These are phyloP conservation scores for Globisporangium canariense DNA, from an alignment of 352 stramenopile species.

Conservation along the genomic window DNA sequence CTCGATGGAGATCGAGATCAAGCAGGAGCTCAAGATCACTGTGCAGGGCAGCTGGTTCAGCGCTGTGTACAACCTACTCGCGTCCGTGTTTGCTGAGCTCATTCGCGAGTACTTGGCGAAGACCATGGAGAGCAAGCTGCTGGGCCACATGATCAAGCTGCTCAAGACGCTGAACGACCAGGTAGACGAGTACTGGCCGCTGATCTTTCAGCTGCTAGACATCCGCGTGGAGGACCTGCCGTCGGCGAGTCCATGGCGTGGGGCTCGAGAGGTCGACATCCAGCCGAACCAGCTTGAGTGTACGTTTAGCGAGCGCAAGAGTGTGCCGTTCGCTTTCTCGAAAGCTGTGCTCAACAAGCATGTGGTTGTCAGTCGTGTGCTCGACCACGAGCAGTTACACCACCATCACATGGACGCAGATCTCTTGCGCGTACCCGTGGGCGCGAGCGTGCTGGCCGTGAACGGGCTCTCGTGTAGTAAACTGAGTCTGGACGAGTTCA, in stretches of 20 bases:
- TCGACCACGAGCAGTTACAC: constrained; percentile 28
- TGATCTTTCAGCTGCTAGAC: constrained; percentile 78
- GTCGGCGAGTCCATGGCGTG: constrained; percentile 71
- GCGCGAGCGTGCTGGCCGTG: constrained; percentile 61
- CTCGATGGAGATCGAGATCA: constrained; percentile 83
- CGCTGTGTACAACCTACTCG: constrained; percentile 79
- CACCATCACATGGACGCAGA: constrained; percentile 21
- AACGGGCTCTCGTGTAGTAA: constrained; percentile 76
- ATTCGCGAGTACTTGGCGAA: constrained; percentile 84
- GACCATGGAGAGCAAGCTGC: constrained; percentile 80
- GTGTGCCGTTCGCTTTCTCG: constrained; percentile 62
- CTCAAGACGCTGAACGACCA: constrained; percentile 79
- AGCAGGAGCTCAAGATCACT: constrained; percentile 75
- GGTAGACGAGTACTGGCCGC: constrained; percentile 84
- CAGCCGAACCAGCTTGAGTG: constrained; percentile 68
- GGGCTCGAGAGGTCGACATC: constrained; percentile 69
- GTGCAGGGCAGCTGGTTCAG: constrained; percentile 87
- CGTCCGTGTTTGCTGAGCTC: constrained; percentile 65
- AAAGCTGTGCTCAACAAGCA: constrained; percentile 73
- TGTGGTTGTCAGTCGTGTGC: constrained; percentile 52
- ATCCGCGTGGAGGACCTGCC: constrained; percentile 79
- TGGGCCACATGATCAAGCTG: constrained; percentile 81
- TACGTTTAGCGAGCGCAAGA: constrained; percentile 39
- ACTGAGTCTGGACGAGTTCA: constrained; percentile 68
- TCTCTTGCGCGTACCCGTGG: constrained; percentile 46